Conservation (phyloP, 495 filamentous ascomycete genomes). For the Xylaria cubensis region DNA sequence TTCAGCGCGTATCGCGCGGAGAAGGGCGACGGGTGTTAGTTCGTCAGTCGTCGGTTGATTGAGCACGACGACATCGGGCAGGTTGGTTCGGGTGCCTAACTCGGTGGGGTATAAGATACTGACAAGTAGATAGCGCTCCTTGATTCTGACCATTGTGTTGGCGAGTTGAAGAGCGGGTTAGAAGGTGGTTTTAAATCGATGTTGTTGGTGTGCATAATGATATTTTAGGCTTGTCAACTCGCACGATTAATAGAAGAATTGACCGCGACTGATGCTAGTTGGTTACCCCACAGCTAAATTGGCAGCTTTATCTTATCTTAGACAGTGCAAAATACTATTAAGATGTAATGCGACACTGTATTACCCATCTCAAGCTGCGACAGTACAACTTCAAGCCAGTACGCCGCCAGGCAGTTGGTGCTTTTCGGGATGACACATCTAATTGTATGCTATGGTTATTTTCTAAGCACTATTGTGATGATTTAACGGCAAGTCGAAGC, state of each 20-base stretch:
- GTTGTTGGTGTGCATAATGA: not conserved
- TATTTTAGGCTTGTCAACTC: not conserved
- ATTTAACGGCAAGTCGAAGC: not conserved
- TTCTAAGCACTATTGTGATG: not conserved
- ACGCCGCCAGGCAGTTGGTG: not conserved
- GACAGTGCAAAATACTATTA: not conserved
- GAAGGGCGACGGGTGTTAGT: constrained; percentile 67
- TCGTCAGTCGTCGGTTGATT: constrained; percentile 75
- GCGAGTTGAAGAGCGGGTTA: constrained; percentile 5
- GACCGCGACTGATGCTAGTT: not conserved
- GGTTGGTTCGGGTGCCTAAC: constrained; percentile 43
- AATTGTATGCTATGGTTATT: not conserved
- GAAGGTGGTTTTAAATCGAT: not conserved
- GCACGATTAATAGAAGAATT: not conserved
- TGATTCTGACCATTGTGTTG: constrained; percentile 88
- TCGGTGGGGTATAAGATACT: constrained; percentile 85
- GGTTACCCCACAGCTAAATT: constrained; percentile 6
- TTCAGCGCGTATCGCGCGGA: constrained; percentile 70
- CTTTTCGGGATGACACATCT: not conserved
- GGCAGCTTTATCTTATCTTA: constrained; percentile 7
- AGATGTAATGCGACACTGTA: not conserved
- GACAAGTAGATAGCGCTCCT: constrained; percentile 91
- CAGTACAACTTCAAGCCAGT: no score
- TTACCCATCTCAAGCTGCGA: not conserved
- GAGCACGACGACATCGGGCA: constrained; percentile 69